Evolutionary conservation across 768 basidiomycete genomes (phyloP), one percentile per base, ranked within the genome.

Genomic region (Russula ochroleuca): DNA sequence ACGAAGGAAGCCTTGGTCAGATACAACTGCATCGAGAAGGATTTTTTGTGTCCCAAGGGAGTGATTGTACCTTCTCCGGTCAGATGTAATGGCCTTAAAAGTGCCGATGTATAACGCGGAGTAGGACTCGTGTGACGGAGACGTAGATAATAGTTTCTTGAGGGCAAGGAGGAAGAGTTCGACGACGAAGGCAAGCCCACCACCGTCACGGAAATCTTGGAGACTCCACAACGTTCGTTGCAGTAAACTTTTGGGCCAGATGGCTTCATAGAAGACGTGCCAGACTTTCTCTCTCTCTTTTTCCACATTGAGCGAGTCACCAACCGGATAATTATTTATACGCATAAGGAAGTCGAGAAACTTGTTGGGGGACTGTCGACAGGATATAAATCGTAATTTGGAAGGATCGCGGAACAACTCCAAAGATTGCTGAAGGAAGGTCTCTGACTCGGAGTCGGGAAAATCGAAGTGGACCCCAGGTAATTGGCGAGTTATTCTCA

Each of bases 1-100:
- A 35, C 5, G 31, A 28, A 35, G 55, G n/a, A 55, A 65, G 71
- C 75, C 69, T 66, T 68, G 21, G 35, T 69, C 33, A 72, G 73
- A 11, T 11, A 2, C 35, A 61, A 69, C 41, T 67, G 63, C 19
- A 72, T 73, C n/a, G 65, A 75, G 5, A 60, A 66, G 4, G 69
- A 69, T 2, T 59, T 71, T 41, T 40, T 65, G 63, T 19, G 64
- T 65, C 43, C 51, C 67, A 7, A 41, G 19, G 2, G 38, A 59
- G 14, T 61, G 33, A 10, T 51, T 56, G 45, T 43, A 11, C 40
- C 13, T 23, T 19, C 31, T 21, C 65, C 61, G 59, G 25, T 62
- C 57, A 19, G 65, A 62, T 13, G 57, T 63, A 10, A 62, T 53
- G n/a, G 15, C 4, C 15, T 19, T 28, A 28, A 66, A 35, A 28